A percentile compares a stretch with the other conserved stretches of the same genome.
These are phyloP conservation scores for Fistulinella staudtii DNA, from an alignment of 1,284 basidiomycete genomes.

Conservation along the genomic window DNA sequence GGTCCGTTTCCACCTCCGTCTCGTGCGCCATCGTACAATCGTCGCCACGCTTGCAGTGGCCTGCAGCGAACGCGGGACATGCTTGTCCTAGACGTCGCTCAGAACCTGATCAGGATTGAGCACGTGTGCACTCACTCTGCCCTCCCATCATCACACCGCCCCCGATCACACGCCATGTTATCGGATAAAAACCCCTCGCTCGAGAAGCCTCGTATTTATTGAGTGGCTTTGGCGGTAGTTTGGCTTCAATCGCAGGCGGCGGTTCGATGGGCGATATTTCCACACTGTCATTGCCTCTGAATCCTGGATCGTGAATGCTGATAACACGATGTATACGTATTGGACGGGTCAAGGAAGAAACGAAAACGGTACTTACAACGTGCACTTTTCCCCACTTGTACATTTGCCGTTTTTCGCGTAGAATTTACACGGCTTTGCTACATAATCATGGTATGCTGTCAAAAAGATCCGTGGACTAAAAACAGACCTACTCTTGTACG, in stretches of 20 bases:
- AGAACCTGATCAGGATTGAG: neutral
- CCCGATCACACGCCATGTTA: constrained; percentile 47
- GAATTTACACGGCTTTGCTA: constrained; percentile 68
- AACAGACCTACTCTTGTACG: constrained; percentile 27
- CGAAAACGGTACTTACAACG: constrained; percentile 51
- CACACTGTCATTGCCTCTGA: neutral
- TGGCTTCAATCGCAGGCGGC: constrained; percentile 2
- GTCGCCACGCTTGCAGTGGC: constrained; percentile 35
- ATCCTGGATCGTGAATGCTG: constrained; percentile 36
- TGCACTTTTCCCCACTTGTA: constrained; percentile 59
- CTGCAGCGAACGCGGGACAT: constrained; percentile 35
- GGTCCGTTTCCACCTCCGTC: constrained; percentile 22
- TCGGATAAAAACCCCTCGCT: constrained; percentile 32
- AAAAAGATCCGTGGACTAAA: constrained; percentile 32
- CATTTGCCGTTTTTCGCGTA: constrained; percentile 47
- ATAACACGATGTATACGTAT: constrained; percentile 8
- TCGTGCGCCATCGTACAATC: constrained; percentile 41
- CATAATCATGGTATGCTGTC: constrained; percentile 2
- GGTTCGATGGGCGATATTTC: neutral
- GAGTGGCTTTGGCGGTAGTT: constrained; percentile 25
- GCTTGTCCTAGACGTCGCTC: constrained; percentile 31
- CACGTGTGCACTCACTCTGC: constrained; percentile 28
- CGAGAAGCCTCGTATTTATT: constrained; percentile 22
- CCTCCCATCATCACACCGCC: constrained; percentile 50
- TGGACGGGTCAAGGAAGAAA: neutral